Percentiles rank a stretch among this genome's conserved stretches.
These are phyloP conservation scores for Astragalus membranaceus DNA, from an alignment of 306 rosid species.

Conservation along the genomic window DNA sequence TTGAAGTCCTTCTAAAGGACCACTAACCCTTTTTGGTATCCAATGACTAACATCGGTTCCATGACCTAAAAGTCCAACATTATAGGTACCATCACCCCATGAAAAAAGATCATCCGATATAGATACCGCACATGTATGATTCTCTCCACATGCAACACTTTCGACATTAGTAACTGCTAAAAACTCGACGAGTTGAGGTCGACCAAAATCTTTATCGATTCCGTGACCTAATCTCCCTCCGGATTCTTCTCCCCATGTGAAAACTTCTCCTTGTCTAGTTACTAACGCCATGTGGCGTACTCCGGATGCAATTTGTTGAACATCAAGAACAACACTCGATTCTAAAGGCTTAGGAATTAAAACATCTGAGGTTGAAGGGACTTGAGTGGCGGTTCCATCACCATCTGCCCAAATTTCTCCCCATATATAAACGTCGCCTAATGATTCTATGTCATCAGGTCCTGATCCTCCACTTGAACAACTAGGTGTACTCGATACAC, in stretches of 20 bases:
- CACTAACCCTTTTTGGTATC: conserved; percentile 75
- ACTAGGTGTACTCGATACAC: conserved; percentile 82
- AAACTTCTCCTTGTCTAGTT: conserved; percentile 98
- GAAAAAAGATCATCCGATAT: conserved; percentile 71
- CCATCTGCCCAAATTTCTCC: conserved; percentile 82
- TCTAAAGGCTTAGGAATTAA: conserved; percentile 74
- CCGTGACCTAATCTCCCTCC: conserved; percentile 98
- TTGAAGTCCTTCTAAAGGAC: conserved; percentile 89
- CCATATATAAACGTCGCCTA: conserved; percentile 95
- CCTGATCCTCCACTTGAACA: conserved; percentile 87
- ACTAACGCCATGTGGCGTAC: conserved; percentile 74
- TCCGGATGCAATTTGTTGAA: conserved; percentile 84
- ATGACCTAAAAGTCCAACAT: conserved; percentile 88
- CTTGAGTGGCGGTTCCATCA: conserved; percentile 39
- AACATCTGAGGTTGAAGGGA: conserved; percentile 51
- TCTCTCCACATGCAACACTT: conserved; percentile 85
- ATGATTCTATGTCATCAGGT: conserved; percentile 89
- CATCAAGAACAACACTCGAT: conserved; percentile 90
- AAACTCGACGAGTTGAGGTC: conserved; percentile 75
- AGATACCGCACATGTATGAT: conserved; percentile 81
- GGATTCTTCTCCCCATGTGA: conserved; percentile 96
- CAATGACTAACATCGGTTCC: conserved; percentile 87
- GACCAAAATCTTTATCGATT: conserved; percentile 56
- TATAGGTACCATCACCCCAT: conserved; percentile 89
- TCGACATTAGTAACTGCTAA: conserved; percentile 61